Conservation (phyloP, 176 grass and related monocot genomes). For the barley (Hordeum vulgare) region MorexV3_pseudomolecules_assembly NC_058522.1:488893185-488893684, state of each 20-base stretch:
- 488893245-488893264: background rate
- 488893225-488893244: background rate
- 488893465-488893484: background rate
- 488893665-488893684: background rate
- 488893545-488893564: background rate
- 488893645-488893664: background rate
- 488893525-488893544: background rate
- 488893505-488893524: background rate
- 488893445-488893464: background rate
- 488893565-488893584: background rate
- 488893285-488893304: background rate
- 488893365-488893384: background rate
- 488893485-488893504: background rate
- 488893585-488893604: background rate
- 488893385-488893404: background rate
- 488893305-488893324: constrained; percentile 3
- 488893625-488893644: background rate
- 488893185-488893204: constrained; percentile 6
- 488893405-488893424: background rate
- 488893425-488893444: background rate
- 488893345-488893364: background rate
- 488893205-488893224: background rate
- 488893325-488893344: constrained; percentile 4
- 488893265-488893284: background rate
- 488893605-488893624: background rate